Evolutionary conservation across 2,329 filamentous ascomycete genomes (phyloP).

Genomic region (Harringtonia lauricola): DNA sequence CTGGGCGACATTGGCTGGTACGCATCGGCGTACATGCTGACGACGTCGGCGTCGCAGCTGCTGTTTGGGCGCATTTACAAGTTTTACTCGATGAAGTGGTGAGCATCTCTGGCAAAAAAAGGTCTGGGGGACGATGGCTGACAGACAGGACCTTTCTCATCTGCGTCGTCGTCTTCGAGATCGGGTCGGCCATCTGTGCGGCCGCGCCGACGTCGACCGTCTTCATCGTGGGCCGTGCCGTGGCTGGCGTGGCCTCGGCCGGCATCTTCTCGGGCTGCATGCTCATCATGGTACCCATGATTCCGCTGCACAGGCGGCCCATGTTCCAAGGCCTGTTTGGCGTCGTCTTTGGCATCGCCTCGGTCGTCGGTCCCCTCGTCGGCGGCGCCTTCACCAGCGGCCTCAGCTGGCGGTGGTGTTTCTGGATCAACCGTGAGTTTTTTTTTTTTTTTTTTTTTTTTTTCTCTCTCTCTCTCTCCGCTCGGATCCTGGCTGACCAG

Average conservation of each 20-base stretch:
- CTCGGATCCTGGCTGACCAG: too few relatives aligned
- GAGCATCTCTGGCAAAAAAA: too few relatives aligned
- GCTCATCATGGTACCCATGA: conserved; percentile 44
- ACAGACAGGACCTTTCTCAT: conserved; percentile 29
- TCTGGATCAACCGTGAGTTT: conserved; percentile 37
- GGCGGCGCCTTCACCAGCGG: conserved; percentile 43
- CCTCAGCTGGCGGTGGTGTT: conserved; percentile 45
- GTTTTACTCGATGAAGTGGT: conserved; percentile 40
- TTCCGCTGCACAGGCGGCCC: conserved; percentile 48
- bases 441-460: too few relatives aligned
- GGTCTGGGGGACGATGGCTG: neutral
- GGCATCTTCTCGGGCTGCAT: conserved; percentile 47
- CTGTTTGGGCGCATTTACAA: conserved; percentile 43
- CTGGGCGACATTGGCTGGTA: conserved; percentile 55
- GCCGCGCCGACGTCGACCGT: conserved; percentile 39
- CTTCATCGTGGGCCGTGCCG: conserved; percentile 45
- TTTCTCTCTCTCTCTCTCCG: too few relatives aligned
- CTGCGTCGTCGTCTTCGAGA: conserved; percentile 39
- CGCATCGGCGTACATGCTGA: conserved; percentile 49
- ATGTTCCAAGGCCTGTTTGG: conserved; percentile 47
- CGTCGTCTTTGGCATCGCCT: conserved; percentile 42
- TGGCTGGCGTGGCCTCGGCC: conserved; percentile 44
- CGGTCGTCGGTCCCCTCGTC: conserved; percentile 40
- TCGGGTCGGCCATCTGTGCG: conserved; percentile 43
- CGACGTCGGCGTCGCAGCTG: conserved; percentile 42